These are phyloP conservation scores for Quercus agrifolia DNA, from an alignment of 306 rosid genomes.

Conservation along the genomic window DNA sequence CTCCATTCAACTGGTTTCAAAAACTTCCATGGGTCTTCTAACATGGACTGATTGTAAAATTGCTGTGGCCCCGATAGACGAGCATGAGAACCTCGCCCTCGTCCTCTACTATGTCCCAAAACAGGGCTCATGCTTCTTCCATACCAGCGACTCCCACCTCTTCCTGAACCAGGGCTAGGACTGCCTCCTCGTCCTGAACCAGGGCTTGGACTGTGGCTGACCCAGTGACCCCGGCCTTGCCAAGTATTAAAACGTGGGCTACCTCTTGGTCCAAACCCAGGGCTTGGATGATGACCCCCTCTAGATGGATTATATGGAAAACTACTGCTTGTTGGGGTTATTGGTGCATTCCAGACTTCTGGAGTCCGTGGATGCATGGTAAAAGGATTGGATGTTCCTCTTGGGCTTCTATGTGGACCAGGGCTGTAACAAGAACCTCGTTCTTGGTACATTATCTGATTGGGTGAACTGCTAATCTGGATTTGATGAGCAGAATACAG, in stretches of 20 bases:
- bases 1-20: constrained; percentile 54
- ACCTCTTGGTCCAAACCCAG: constrained; percentile 41
- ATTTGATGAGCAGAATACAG: constrained; percentile 40
- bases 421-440: constrained; percentile 25
- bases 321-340: constrained; percentile 32
- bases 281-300: constrained; percentile 29
- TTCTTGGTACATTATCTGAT: constrained; percentile 33
- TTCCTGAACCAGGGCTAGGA: constrained; percentile 39
- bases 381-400: constrained; percentile 22
- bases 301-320: constrained; percentile 31
- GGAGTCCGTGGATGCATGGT: constrained; percentile 22
- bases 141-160: constrained; percentile 48
- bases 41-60: constrained; percentile 66
- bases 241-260: constrained; percentile 23
- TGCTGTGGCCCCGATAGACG: constrained; percentile 19
- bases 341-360: constrained; percentile 46
- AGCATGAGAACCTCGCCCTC: constrained; percentile 43
- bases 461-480: constrained; percentile 28
- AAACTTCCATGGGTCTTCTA: constrained; percentile 88
- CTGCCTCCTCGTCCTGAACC: constrained; percentile 40
- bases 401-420: constrained; percentile 31
- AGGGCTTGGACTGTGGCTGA: constrained; percentile 41
- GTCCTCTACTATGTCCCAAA: constrained; percentile 51
- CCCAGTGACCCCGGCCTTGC: constrained; percentile 33
- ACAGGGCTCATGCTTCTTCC: constrained; percentile 27